Percentiles rank a stretch among this genome's conserved stretches.
Evolutionary conservation across 2,329 filamentous ascomycete genomes (phyloP).

Genomic region (Aspergillus awamori): DNA sequence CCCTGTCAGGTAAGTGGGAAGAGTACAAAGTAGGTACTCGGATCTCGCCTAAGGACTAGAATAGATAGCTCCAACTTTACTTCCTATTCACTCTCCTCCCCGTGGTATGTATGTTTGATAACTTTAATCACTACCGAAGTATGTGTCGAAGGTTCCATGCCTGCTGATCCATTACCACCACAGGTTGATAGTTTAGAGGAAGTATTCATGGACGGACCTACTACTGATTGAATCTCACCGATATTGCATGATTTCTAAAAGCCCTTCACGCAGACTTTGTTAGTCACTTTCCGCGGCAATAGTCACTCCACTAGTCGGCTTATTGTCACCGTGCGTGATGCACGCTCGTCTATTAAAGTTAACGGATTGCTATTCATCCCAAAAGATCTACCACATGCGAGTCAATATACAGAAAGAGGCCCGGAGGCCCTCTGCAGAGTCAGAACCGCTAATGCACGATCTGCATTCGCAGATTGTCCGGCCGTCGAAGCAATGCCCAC

Average conservation of each 20-base stretch:
- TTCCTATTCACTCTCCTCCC: background rate
- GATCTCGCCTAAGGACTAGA: background rate
- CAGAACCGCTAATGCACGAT: slow-evolving; percentile 2
- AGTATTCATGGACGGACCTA: background rate
- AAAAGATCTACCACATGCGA: background rate
- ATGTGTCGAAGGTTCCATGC: background rate
- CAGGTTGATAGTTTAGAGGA: background rate
- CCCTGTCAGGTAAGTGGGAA: background rate
- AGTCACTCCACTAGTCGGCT: background rate
- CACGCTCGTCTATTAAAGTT: background rate
- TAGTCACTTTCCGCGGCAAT: background rate
- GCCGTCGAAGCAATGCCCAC: background rate
- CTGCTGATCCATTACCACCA: background rate
- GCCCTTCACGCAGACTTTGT: background rate
- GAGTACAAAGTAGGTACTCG: background rate
- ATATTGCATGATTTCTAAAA: background rate
- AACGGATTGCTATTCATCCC: background rate
- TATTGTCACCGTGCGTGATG: background rate
- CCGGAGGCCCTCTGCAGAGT: background rate
- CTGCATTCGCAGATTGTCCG: background rate
- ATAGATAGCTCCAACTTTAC: background rate
- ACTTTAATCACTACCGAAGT: background rate
- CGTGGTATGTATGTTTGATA: background rate
- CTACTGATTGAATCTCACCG: background rate
- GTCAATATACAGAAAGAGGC: background rate